Evolutionary conservation across 1,284 basidiomycete species (phyloP).

Genomic region (Cutaneotrichosporon cutaneum): DNA sequence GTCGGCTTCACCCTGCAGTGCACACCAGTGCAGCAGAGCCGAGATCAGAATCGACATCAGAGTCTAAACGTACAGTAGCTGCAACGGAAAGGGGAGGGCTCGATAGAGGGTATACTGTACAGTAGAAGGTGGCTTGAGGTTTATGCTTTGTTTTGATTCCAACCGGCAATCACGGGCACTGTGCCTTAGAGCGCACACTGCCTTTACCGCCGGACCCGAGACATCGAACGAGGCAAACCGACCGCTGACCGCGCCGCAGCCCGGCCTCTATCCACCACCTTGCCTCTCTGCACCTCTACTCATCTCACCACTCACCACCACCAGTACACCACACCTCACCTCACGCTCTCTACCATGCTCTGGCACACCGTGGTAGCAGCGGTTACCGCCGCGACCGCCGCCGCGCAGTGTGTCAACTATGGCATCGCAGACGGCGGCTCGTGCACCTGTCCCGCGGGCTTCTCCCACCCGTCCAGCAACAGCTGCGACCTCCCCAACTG

Average conservation of each 20-base stretch:
- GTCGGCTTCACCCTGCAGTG: too few species aligned
- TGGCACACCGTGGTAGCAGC: conserved; percentile 9
- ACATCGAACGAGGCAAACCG: background rate
- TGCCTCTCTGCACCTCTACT: background rate
- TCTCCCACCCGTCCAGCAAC: conserved; percentile 30
- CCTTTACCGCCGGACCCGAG: too few species aligned
- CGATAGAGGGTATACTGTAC: too few species aligned
- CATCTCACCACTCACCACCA: background rate
- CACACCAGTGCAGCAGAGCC: too few species aligned
- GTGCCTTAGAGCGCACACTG: too few species aligned
- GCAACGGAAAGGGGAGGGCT: too few species aligned
- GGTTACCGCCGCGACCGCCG: conserved; percentile 2
- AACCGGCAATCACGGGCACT: too few species aligned
- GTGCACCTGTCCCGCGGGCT: conserved; percentile 72
- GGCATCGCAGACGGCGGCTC: background rate
- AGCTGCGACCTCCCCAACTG: conserved; percentile 59
- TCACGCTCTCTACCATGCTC: conserved; percentile 8
- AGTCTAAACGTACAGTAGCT: too few species aligned
- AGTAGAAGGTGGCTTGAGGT: too few species aligned
- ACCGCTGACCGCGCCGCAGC: too few species aligned
- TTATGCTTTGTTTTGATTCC: too few species aligned
- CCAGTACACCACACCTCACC: background rate
- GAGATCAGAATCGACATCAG: too few species aligned
- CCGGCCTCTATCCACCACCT: background rate
- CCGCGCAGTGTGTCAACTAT: conserved; percentile 18